phyloP scores from a whole-genome alignment of 345 rosid species.

The Salix suchowensis region DNA sequence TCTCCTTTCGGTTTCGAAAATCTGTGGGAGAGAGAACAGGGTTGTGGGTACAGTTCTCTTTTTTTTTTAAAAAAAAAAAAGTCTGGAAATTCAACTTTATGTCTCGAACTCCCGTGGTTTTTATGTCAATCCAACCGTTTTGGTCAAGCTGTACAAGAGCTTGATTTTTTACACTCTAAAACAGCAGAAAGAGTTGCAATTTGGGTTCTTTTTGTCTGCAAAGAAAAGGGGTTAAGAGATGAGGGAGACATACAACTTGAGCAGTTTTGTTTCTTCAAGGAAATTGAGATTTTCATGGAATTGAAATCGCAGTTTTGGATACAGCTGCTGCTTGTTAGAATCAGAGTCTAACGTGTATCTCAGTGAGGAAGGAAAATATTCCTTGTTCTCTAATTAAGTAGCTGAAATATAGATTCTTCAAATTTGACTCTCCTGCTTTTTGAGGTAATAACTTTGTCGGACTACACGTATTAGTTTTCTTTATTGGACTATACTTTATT shows the following conservation, averaged over 20 bases:
- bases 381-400: neutral
- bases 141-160: neutral
- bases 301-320: neutral
- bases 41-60: neutral
- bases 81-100: neutral
- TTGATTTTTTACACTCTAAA: neutral
- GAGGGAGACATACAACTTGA: neutral
- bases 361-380: neutral
- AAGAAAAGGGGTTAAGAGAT: neutral
- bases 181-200: neutral
- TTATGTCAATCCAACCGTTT: neutral
- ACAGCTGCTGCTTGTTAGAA: neutral
- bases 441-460: constrained; percentile 23
- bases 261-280: neutral
- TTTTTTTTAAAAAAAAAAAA: neutral
- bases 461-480: neutral
- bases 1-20: neutral
- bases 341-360: constrained; percentile 6
- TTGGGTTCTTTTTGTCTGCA: constrained; percentile 4
- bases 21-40: neutral
- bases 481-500: neutral
- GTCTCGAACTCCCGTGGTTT: neutral
- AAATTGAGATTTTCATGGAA: neutral
- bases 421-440: neutral
- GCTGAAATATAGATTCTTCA: constrained; percentile 6